These are phyloP conservation scores for Lyophyllum shimeji DNA, from an alignment of 768 basidiomycete species.

Conservation along the genomic window DNA sequence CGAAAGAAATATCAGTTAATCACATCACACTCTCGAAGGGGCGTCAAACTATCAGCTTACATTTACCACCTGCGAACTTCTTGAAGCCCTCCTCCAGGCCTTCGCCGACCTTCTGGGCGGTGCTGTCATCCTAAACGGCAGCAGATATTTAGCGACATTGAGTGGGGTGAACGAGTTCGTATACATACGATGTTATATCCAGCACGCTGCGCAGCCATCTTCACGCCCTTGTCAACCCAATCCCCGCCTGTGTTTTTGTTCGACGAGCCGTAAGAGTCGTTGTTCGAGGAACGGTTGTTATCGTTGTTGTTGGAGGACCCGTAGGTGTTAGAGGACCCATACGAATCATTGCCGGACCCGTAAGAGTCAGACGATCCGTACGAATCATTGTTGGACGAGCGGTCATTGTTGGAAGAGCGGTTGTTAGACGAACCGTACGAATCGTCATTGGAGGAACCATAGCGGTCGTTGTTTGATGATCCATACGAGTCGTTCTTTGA, in stretches of 20 bases:
- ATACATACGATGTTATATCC: slow-evolving; percentile 45
- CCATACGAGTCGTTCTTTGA: slow-evolving; percentile 4
- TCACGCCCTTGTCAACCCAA: slow-evolving; percentile 40
- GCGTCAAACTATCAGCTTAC: slow-evolving; percentile 13
- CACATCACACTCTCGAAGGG: neutral
- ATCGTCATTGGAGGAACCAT: slow-evolving; percentile 15
- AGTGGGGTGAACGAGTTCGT: neutral
- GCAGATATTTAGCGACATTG: neutral
- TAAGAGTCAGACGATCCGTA: slow-evolving; percentile 11
- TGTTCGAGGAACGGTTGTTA: slow-evolving; percentile 9
- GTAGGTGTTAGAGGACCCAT: slow-evolving; percentile 25
- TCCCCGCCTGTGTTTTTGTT: slow-evolving; percentile 25
- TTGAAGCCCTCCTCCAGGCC: slow-evolving; percentile 34
- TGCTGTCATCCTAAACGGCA: slow-evolving; percentile 30
- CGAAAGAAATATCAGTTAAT: neutral
- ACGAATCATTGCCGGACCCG: slow-evolving; percentile 18
- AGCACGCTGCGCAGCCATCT: slow-evolving; percentile 34
- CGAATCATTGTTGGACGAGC: slow-evolving; percentile 13
- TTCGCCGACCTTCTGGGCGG: slow-evolving; percentile 36
- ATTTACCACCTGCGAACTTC: slow-evolving; percentile 33
- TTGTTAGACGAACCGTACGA: slow-evolving; percentile 20
- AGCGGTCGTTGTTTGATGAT: slow-evolving; percentile 13
- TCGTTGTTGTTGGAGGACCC: slow-evolving; percentile 24
- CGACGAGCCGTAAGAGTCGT: slow-evolving; percentile 28
- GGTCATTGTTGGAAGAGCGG: slow-evolving; percentile 13